Evolutionary conservation across 176 grass and related monocot genomes (phyloP).

Genomic region (Juncus inflexus): DNA sequence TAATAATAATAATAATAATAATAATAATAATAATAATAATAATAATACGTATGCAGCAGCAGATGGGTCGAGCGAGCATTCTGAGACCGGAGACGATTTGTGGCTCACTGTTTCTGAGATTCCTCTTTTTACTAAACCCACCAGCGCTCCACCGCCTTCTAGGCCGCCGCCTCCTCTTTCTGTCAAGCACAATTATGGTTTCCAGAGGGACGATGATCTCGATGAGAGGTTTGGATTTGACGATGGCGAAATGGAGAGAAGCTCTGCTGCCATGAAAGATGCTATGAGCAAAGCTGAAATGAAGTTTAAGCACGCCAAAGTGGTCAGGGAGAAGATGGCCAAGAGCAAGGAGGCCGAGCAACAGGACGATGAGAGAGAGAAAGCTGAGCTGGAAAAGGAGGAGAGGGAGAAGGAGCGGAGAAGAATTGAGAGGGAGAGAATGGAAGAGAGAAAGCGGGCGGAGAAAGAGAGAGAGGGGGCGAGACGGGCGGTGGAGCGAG

Average conservation of each 20-base stretch:
- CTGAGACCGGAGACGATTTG: slow-evolving; percentile 67
- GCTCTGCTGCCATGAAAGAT: slow-evolving; percentile 77
- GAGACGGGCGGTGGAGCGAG: slow-evolving; percentile 38
- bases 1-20: neutral
- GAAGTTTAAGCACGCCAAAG: slow-evolving; percentile 95
- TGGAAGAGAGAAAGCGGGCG: slow-evolving; percentile 28
- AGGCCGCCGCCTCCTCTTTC: slow-evolving; percentile 62
- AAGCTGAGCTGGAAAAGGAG: slow-evolving; percentile 17
- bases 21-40: neutral
- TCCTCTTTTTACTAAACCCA: slow-evolving; percentile 78
- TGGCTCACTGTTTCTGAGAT: slow-evolving; percentile 98
- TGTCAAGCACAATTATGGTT: slow-evolving; percentile 42
- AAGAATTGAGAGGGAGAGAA: slow-evolving; percentile 30
- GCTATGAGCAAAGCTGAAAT: slow-evolving; percentile 93
- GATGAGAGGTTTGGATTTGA: slow-evolving; percentile 48
- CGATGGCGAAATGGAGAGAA: slow-evolving; percentile 66
- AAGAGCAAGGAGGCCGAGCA: slow-evolving; percentile 30
- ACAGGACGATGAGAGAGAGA: slow-evolving; percentile 25
- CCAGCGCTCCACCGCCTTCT: slow-evolving; percentile 78
- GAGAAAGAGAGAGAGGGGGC: slow-evolving; percentile 33
- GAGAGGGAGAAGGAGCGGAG: slow-evolving; percentile 32
- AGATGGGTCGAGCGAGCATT: slow-evolving; percentile 39
- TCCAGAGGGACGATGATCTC: slow-evolving; percentile 62
- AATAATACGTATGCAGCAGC: slow-evolving; percentile 33
- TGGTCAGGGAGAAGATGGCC: slow-evolving; percentile 58